Evolutionary conservation across 345 rosid genomes (phyloP).

Genomic region (Angophora floribunda): DNA sequence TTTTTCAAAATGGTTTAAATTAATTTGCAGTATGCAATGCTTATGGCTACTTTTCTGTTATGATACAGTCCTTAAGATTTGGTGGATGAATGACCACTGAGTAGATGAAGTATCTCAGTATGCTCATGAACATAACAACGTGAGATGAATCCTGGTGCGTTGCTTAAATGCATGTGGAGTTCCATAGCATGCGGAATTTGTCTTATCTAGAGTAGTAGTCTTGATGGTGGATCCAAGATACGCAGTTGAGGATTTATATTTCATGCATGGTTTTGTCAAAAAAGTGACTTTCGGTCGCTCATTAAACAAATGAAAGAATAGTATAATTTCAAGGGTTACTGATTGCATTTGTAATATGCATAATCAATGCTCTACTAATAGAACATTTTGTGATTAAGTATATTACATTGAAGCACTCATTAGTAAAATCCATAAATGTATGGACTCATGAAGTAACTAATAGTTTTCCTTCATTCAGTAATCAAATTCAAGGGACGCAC

Average conservation of each 20-base stretch:
- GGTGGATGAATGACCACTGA: neutral
- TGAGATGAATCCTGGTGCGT: neutral
- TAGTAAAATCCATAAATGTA: neutral
- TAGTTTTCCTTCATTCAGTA: neutral
- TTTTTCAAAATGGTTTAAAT: neutral
- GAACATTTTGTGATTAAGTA: neutral
- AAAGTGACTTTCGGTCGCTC: neutral
- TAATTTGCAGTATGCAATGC: neutral
- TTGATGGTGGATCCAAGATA: neutral
- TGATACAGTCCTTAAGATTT: neutral
- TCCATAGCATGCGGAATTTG: neutral
- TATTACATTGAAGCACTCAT: neutral
- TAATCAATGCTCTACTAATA: neutral
- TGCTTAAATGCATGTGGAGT: neutral
- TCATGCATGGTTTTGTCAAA: neutral
- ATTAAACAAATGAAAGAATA: neutral
- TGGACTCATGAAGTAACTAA: neutral
- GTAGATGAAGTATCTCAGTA: neutral
- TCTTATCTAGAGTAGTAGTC: neutral
- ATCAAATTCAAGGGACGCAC: too few relatives aligned
- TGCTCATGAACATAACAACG: neutral
- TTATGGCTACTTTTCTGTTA: neutral
- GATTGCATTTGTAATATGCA: neutral
- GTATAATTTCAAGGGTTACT: neutral
- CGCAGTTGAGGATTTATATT: neutral